phyloP scores from a whole-genome alignment of 2,329 filamentous ascomycete genomes.

The Aspergillus neotritici region DNA sequence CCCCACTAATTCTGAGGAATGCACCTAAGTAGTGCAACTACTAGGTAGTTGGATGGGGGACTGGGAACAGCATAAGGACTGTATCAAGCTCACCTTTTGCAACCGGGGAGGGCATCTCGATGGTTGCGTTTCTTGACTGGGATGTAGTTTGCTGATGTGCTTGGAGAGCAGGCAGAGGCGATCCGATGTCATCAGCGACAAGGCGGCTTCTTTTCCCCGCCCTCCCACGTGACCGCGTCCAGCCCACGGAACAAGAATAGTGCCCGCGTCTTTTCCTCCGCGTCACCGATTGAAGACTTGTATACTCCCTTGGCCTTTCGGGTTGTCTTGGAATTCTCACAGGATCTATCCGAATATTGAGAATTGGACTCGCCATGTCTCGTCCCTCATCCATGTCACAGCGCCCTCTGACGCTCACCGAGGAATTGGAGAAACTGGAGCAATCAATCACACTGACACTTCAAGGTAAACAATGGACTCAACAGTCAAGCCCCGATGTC shows the following conservation, averaged over 20 bases:
- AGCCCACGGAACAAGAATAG: too few relatives aligned
- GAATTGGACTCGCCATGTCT: slow-evolving; percentile 40
- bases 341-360: neutral
- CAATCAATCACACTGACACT: slow-evolving; percentile 94
- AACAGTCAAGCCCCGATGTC: slow-evolving; percentile 7
- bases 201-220: slow-evolving; percentile 12
- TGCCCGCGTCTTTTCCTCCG: slow-evolving; percentile 23
- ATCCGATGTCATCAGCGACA: slow-evolving; percentile 1
- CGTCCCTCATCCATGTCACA: slow-evolving; percentile 44
- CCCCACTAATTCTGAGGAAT: slow-evolving; percentile 12
- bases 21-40: slow-evolving; percentile 1
- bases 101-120: slow-evolving; percentile 43
- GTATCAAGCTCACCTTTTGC: slow-evolving; percentile 40
- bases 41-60: neutral
- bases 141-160: slow-evolving; percentile 27
- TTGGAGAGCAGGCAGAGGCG: slow-evolving; percentile 5
- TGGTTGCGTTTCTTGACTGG: slow-evolving; percentile 17
- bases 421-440: slow-evolving; percentile 92
- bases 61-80: slow-evolving; percentile 1
- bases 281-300: slow-evolving; percentile 16
- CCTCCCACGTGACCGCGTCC: slow-evolving; percentile 25
- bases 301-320: too few relatives aligned
- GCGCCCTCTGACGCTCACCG: slow-evolving; percentile 70
- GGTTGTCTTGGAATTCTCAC: neutral
- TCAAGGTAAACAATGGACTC: slow-evolving; percentile 57